A percentile compares a stretch with the other conserved stretches of the same genome.
Conservation (phyloP, 257 asterid genomes). For the Capsicum pubescens region DNA sequence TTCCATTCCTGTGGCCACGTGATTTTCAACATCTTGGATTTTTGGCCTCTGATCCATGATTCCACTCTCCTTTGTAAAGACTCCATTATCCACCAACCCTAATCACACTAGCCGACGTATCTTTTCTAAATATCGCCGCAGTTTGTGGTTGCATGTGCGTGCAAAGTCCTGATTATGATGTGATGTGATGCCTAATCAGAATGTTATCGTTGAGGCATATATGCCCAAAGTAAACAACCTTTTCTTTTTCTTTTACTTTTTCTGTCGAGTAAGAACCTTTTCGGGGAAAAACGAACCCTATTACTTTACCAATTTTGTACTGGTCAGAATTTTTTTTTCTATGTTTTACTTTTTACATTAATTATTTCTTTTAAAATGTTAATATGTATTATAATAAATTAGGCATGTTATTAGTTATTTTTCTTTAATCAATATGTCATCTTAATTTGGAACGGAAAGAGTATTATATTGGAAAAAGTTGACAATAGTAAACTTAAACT, state of each 20-base stretch:
- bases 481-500: no score
- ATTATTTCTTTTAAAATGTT: no score
- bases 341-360: no score
- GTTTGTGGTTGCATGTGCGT: slow-evolving; percentile 34
- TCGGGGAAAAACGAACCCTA: no score
- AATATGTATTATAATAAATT: no score
- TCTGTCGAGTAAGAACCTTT: neutral
- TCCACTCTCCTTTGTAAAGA: slow-evolving; percentile 76
- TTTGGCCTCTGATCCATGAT: slow-evolving; percentile 91
- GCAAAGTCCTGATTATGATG: slow-evolving; percentile 12
- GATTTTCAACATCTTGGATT: slow-evolving; percentile 67
- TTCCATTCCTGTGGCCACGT: slow-evolving; percentile 92
- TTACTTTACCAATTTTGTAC: no score
- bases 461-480: no score
- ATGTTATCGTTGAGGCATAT: slow-evolving; percentile 35
- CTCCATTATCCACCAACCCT: slow-evolving; percentile 57
- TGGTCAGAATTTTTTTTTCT: no score
- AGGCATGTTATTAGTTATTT: no score
- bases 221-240: slow-evolving; percentile 26
- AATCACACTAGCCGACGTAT: slow-evolving; percentile 15
- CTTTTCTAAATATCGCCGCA: slow-evolving; percentile 36
- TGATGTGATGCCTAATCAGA: slow-evolving; percentile 16
- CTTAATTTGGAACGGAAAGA: no score
- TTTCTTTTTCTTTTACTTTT: neutral
- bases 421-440: no score